Percentiles rank a stretch among this genome's conserved stretches.
Conservation (phyloP, 257 asterid species). For the Plantago major region DNA sequence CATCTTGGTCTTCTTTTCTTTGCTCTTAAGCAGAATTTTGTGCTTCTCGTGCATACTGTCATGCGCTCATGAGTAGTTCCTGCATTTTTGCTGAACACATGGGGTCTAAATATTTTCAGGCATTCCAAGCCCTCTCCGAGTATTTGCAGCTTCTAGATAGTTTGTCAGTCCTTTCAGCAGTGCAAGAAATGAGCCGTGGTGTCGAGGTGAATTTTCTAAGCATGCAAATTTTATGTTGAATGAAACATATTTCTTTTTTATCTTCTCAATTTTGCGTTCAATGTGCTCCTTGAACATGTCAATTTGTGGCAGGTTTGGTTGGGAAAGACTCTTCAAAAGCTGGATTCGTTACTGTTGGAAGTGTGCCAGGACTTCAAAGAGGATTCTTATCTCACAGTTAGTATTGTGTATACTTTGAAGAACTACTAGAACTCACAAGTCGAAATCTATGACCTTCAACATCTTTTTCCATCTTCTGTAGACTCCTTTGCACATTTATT, state of each 20-base stretch:
- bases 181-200: constrained; percentile 89
- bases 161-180: constrained; percentile 74
- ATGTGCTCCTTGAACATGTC: not conserved
- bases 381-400: constrained; percentile 79
- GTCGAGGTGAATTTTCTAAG: constrained; percentile 67
- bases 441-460: not conserved
- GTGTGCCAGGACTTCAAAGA: constrained; percentile 92
- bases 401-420: constrained; percentile 33
- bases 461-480: not conserved
- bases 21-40: constrained; percentile 15
- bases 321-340: constrained; percentile 91
- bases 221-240: constrained; percentile 6
- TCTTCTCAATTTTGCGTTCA: constrained; percentile 4
- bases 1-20: not conserved
- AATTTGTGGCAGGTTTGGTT: constrained; percentile 76
- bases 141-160: constrained; percentile 89
- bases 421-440: not conserved
- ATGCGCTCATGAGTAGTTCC: constrained; percentile 11
- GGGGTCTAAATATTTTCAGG: constrained; percentile 49
- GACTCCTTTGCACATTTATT: not conserved
- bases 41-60: constrained; percentile 19
- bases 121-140: constrained; percentile 88
- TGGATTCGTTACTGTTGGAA: constrained; percentile 83
- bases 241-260: not conserved
- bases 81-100: constrained; percentile 22